Conservation (phyloP, 2,329 filamentous ascomycete species). For the Teratosphaeriaceae sp. region DNA sequence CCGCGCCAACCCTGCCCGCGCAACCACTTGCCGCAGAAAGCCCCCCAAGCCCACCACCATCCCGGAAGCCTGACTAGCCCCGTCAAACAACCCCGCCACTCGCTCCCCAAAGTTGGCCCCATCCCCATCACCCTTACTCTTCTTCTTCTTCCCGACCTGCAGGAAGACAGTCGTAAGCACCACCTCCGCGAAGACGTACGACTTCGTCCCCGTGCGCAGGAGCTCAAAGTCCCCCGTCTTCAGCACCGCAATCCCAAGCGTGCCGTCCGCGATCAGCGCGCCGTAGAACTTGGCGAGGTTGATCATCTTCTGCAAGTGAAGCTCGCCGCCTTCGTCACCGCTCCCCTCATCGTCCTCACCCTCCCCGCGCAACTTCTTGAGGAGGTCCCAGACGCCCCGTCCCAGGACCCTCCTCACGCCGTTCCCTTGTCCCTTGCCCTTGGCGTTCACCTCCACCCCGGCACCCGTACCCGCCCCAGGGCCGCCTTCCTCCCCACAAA, state of each 20-base stretch:
- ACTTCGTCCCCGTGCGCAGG: slow-evolving; percentile 66
- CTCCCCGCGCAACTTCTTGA: slow-evolving; percentile 81
- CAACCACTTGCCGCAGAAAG: slow-evolving; percentile 70
- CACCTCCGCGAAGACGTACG: slow-evolving; percentile 75
- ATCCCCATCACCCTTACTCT: slow-evolving; percentile 9
- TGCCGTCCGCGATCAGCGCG: slow-evolving; percentile 53
- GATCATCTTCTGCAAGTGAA: slow-evolving; percentile 51
- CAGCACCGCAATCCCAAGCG: slow-evolving; percentile 49
- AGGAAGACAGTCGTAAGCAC: slow-evolving; percentile 70
- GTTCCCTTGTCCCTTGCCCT: too few species aligned
- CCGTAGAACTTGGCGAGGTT: slow-evolving; percentile 64
- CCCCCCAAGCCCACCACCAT: slow-evolving; percentile 70
- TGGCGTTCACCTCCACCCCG: too few species aligned
- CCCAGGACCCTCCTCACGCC: slow-evolving; percentile 70
- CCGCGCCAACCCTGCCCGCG: slow-evolving; percentile 52
- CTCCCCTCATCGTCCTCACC: slow-evolving; percentile 60
- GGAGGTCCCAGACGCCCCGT: slow-evolving; percentile 78
- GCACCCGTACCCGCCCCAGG: too few species aligned
- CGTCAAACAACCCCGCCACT: slow-evolving; percentile 60
- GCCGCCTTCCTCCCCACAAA: slow-evolving; percentile 64
- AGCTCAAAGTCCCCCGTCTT: slow-evolving; percentile 72
- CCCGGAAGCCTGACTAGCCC: slow-evolving; percentile 56
- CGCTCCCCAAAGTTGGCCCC: slow-evolving; percentile 43
- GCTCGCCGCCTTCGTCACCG: slow-evolving; percentile 48
- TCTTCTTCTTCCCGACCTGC: slow-evolving; percentile 34